A percentile compares a stretch with the other conserved stretches of the same genome.
Evolutionary conservation across 2,329 filamentous ascomycete species (phyloP).

Genomic region (Diplodia scrobiculata): DNA sequence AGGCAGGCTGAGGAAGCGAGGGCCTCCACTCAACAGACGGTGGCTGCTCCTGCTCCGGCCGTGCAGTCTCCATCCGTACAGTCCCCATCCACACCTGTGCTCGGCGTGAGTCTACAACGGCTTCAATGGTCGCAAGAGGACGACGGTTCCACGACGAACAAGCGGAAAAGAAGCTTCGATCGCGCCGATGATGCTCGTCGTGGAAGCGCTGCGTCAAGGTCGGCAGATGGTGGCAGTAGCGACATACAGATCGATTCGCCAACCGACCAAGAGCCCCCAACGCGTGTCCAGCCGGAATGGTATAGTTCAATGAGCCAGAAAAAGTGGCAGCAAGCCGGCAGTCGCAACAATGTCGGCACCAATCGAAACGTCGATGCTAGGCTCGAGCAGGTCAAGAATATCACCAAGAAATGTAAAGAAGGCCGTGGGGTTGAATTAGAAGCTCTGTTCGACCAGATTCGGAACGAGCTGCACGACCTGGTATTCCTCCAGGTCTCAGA

Average conservation of each 20-base stretch:
- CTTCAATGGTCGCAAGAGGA: background rate
- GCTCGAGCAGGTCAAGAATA: background rate
- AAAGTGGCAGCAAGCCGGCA: background rate
- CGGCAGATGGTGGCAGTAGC: background rate
- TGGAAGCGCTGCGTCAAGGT: background rate
- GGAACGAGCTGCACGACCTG: slow-evolving; percentile 45
- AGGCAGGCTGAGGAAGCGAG: background rate
- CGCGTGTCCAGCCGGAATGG: background rate
- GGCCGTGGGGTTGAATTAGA: background rate
- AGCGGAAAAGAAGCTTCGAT: background rate
- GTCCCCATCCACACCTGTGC: background rate
- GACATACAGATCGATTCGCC: background rate
- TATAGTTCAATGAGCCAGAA: background rate
- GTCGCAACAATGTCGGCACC: background rate
- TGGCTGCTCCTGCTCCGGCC: background rate
- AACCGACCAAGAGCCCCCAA: background rate
- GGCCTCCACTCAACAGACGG: too few species aligned
- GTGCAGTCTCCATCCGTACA: background rate
- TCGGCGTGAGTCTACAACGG: background rate
- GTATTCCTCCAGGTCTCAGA: slow-evolving; percentile 43
- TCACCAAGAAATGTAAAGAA: background rate
- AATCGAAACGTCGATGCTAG: slow-evolving; percentile 2
- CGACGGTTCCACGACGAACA: background rate
- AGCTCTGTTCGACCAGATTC: slow-evolving; percentile 39
- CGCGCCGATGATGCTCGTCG: background rate